Percentiles rank a stretch among this genome's conserved stretches.
phyloP scores from a whole-genome alignment of 371 early-diverging fungal genomes.

The Thermomucor indicae-seudaticae region DNA sequence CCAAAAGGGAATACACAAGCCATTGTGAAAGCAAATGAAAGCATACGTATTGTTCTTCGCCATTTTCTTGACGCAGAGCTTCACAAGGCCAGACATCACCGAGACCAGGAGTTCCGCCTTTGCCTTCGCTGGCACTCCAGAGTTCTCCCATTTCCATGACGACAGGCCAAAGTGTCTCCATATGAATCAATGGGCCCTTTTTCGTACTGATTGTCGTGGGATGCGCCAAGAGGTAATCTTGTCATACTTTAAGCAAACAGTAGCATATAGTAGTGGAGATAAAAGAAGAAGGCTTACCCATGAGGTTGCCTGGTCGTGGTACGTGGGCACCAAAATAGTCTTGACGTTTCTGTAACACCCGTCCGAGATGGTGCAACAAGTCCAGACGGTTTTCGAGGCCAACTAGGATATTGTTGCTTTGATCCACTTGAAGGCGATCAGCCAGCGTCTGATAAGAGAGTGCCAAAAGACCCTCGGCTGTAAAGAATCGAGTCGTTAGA shows the following conservation, averaged over 20 bases:
- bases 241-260: background rate
- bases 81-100: conserved; percentile 91
- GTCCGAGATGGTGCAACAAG: conserved; percentile 71
- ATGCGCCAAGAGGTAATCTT: conserved; percentile 43
- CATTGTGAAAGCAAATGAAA: conserved; percentile 94
- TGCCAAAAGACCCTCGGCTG: conserved; percentile 47
- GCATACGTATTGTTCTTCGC: conserved; percentile 49
- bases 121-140: conserved; percentile 54
- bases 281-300: conserved; percentile 48
- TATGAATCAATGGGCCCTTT: conserved; percentile 49
- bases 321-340: conserved; percentile 47
- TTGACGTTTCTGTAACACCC: conserved; percentile 26
- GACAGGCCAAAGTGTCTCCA: conserved; percentile 79
- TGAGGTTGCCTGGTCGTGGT: conserved; percentile 81
- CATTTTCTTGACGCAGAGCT: conserved; percentile 16
- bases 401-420: conserved; percentile 64
- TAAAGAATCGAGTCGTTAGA: background rate
- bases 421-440: conserved; percentile 72
- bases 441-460: conserved; percentile 55
- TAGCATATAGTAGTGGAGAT: background rate
- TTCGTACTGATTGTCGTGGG: conserved; percentile 43
- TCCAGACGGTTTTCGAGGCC: conserved; percentile 75
- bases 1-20: conserved; percentile 90
- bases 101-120: conserved; percentile 50
- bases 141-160: conserved; percentile 55